These are phyloP conservation scores for Coniochaeta sp. DNA, from an alignment of 2,329 filamentous ascomycete genomes.

Conservation along the genomic window DNA sequence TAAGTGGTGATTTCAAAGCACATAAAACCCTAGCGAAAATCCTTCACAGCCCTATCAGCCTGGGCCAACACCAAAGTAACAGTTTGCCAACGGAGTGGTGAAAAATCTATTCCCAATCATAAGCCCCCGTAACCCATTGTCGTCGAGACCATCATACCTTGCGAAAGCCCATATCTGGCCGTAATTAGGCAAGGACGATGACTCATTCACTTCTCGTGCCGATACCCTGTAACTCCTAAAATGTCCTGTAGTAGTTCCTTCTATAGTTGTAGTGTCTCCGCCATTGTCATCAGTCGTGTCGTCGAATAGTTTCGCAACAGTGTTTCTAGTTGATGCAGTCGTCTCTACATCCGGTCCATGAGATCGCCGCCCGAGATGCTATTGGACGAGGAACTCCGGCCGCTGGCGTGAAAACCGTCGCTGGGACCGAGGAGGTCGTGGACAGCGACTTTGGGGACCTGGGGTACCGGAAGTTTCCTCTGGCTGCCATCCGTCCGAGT, in stretches of 20 bases:
- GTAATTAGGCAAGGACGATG: not conserved
- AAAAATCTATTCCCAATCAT: not conserved
- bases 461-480: conserved; percentile 83
- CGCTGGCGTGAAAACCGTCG: conserved; percentile 61
- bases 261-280: not conserved
- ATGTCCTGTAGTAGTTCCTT: not conserved
- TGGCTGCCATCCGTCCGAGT: conserved; percentile 79
- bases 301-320: conserved; percentile 5
- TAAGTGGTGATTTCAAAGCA: conserved; percentile 14
- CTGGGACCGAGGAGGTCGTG: conserved; percentile 71
- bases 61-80: not conserved
- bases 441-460: conserved; percentile 82
- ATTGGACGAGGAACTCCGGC: conserved; percentile 68
- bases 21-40: not conserved
- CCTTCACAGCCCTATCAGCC: too few species aligned
- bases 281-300: conserved; percentile 7
- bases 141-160: not conserved
- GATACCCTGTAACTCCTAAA: conserved; percentile 10
- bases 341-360: conserved; percentile 42
- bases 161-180: not conserved
- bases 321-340: not conserved
- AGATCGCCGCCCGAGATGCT: conserved; percentile 70
- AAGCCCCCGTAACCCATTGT: not conserved
- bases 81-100: conserved; percentile 2
- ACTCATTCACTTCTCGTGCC: not conserved